Evolutionary conservation across 208 protist species (phyloP).

Genomic region (Novymonas esmeraldas): DNA sequence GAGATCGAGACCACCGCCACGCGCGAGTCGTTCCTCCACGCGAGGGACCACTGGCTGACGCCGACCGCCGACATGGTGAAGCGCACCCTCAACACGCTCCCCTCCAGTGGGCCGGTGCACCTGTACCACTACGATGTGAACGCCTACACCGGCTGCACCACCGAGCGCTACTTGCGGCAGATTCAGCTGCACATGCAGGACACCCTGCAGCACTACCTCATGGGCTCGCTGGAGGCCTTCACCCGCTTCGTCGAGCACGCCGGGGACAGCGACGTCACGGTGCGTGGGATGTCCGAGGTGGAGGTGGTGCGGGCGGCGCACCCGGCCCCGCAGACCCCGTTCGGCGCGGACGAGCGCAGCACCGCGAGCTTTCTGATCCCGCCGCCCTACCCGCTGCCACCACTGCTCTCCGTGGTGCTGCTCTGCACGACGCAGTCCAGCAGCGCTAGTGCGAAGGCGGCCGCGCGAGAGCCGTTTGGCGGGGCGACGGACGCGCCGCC

Average conservation of each 20-base stretch:
- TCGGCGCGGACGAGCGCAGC: slow-evolving; percentile 47
- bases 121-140: slow-evolving; percentile 84
- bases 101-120: slow-evolving; percentile 54
- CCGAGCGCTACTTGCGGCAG: slow-evolving; percentile 90
- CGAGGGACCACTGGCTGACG: slow-evolving; percentile 82
- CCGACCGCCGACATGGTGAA: slow-evolving; percentile 60
- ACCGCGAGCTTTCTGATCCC: slow-evolving; percentile 39
- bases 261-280: slow-evolving; percentile 56
- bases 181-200: slow-evolving; percentile 96
- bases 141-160: slow-evolving; percentile 93
- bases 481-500: background rate
- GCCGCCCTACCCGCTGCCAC: slow-evolving; percentile 47
- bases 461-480: background rate
- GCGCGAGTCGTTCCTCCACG: slow-evolving; percentile 67
- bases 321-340: slow-evolving; percentile 37
- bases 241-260: slow-evolving; percentile 82
- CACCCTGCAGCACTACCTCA: slow-evolving; percentile 72
- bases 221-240: slow-evolving; percentile 70
- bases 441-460: background rate
- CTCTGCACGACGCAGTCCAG: slow-evolving; percentile 41
- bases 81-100: slow-evolving; percentile 28
- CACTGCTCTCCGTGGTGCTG: slow-evolving; percentile 60
- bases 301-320: slow-evolving; percentile 37
- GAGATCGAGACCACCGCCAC: slow-evolving; percentile 77
- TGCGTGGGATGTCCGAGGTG: slow-evolving; percentile 63